Conservation (phyloP, 257 asterid species). For the Perilla frutescens region DNA sequence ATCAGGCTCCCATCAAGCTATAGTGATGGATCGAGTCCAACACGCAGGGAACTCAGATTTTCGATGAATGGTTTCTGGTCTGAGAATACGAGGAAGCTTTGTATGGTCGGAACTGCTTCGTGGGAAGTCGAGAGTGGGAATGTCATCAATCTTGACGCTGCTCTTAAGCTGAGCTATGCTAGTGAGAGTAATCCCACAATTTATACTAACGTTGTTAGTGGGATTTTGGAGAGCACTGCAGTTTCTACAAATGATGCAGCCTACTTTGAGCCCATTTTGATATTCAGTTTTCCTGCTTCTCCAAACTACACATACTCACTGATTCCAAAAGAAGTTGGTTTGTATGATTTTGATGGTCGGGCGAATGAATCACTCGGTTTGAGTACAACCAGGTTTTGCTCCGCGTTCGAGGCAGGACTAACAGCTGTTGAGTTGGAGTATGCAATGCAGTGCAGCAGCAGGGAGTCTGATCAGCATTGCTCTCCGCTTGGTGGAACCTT, state of each 20-base stretch:
- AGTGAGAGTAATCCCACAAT: conserved; percentile 39
- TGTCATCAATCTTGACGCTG: conserved; percentile 43
- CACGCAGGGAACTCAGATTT: conserved; percentile 29
- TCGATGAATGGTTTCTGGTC: conserved; percentile 60
- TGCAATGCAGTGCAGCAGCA: conserved; percentile 38
- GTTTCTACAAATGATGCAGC: conserved; percentile 29
- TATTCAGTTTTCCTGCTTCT: conserved; percentile 42
- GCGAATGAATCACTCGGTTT: conserved; percentile 36
- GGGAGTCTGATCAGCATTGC: conserved; percentile 24
- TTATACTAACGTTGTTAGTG: conserved; percentile 46
- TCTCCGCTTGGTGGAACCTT: conserved; percentile 41
- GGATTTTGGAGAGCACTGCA: conserved; percentile 49
- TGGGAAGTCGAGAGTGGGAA: conserved; percentile 31
- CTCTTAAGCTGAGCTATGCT: conserved; percentile 49
- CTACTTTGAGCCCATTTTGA: conserved; percentile 52
- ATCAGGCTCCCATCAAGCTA: conserved; percentile 16
- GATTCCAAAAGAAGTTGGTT: conserved; percentile 32
- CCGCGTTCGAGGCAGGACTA: not conserved
- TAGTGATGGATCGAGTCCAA: not conserved
- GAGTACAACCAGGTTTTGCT: conserved; percentile 41
- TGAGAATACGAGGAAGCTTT: conserved; percentile 54
- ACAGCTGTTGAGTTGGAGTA: conserved; percentile 46
- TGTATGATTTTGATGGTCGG: not conserved
- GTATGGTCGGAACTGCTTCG: conserved; percentile 60
- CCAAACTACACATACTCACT: conserved; percentile 47